A percentile compares a stretch with the other conserved stretches of the same genome.
Conservation (phyloP, 306 rosid genomes). For the Begonia peltatifolia region DNA sequence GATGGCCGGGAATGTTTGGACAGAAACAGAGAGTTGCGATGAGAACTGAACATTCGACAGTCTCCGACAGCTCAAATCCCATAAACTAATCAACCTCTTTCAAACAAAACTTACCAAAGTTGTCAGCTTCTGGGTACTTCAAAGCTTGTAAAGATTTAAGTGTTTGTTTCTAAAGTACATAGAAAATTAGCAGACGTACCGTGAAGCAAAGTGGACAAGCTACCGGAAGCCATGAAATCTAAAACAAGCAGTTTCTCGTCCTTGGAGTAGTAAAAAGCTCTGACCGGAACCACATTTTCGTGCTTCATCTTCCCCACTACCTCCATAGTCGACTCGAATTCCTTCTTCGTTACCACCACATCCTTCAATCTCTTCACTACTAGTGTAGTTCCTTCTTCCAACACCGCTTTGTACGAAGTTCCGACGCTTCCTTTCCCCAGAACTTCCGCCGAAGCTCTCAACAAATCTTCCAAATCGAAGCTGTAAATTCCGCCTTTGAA, state of each 20-base stretch:
- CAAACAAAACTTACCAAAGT: no score
- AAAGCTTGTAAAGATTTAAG: no score
- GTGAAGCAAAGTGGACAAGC: constrained; percentile 87
- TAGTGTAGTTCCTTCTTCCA: constrained; percentile 91
- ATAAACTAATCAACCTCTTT: no score
- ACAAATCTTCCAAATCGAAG: constrained; percentile 83
- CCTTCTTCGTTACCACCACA: constrained; percentile 59
- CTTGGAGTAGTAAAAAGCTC: constrained; percentile 86
- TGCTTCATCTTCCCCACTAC: constrained; percentile 65
- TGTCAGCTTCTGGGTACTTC: no score
- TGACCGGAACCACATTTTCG: constrained; percentile 73
- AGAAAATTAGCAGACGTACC: constrained; percentile 24
- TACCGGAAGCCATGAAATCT: constrained; percentile 74
- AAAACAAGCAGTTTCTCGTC: constrained; percentile 89
- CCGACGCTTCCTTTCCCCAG: constrained; percentile 90
- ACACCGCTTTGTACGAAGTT: constrained; percentile 89
- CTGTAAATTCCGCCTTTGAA: constrained; percentile 70
- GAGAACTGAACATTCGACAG: no score
- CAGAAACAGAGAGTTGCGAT: no score
- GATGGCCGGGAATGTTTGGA: no score
- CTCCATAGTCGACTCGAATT: constrained; percentile 71
- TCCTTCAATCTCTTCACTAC: constrained; percentile 89
- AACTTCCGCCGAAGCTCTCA: constrained; percentile 97
- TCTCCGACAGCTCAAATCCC: no score
- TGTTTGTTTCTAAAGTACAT: no score